These are phyloP conservation scores for Davidsoniella virescens DNA, from an alignment of 2,329 filamentous ascomycete species.

Conservation along the genomic window DNA sequence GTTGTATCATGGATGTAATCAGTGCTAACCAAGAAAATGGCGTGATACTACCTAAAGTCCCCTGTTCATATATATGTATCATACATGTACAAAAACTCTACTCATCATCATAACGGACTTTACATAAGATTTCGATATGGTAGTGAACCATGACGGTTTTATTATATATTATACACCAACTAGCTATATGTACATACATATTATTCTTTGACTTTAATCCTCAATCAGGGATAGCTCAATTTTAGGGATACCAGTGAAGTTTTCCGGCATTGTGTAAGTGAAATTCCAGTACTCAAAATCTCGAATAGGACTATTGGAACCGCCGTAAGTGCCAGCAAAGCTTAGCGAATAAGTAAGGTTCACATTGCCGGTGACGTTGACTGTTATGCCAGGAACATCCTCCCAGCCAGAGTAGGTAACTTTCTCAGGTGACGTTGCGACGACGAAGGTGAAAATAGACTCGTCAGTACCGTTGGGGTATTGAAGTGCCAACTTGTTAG, in stretches of 20 bases:
- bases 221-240: slow-evolving; percentile 8
- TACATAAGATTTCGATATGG: too few species aligned
- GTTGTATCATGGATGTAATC: too few species aligned
- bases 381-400: slow-evolving; percentile 31
- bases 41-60: too few species aligned
- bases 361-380: slow-evolving; percentile 30
- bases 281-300: slow-evolving; percentile 33
- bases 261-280: slow-evolving; percentile 24
- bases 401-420: slow-evolving; percentile 28
- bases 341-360: slow-evolving; percentile 23
- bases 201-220: neutral
- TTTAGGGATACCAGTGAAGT: slow-evolving; percentile 15
- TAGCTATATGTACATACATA: too few species aligned
- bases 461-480: slow-evolving; percentile 35
- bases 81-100: too few species aligned
- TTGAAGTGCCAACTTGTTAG: slow-evolving; percentile 29
- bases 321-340: slow-evolving; percentile 27
- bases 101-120: too few species aligned
- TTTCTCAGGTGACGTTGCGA: slow-evolving; percentile 29
- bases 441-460: slow-evolving; percentile 34
- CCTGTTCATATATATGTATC: too few species aligned
- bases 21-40: too few species aligned
- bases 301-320: slow-evolving; percentile 18
- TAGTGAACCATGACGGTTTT: too few species aligned
- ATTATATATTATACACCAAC: too few species aligned